Base-by-base conservation (phyloP, 2,329 filamentous ascomycete genomes). In the Conoideocrella luteorostrata region DNA sequence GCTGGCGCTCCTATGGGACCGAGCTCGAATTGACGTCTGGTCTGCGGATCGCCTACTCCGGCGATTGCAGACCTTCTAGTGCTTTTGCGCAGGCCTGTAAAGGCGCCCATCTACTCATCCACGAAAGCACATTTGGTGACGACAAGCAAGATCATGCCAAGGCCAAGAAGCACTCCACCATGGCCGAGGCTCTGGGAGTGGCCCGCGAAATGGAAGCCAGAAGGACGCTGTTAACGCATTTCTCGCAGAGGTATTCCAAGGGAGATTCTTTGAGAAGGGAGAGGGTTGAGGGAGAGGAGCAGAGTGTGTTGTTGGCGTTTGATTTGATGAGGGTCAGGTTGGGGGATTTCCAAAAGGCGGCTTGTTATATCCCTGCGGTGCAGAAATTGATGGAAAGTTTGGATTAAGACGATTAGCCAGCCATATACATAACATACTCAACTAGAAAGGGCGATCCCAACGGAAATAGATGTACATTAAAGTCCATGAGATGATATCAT, bases 81-180 rank as follows among this genome's bases (percentile, higher is more conserved):
- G 59, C 67, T 0, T 96, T 98, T 58, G 78, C 80, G 0, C 53
- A 64, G 11, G 84, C 91, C 40, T 94, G 87, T 36, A 68, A 69
- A 36, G 82, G 81, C 49, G 82, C 85, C 2, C 95, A 91, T 12
- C 75, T 98, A 6, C 78, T 96, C 5, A 80, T 98, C 44, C 93
- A 98, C 68, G 93, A 98, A 72, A 90, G 89, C 49, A 98, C 93
- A 0, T 97, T 98, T 59, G 88, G 93, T 53, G 88, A 95, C 59
- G 87, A 93, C 55, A 77, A 95, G 54, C 56, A 65, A 30, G 78
- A 75, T 13, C 90, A 96, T 56, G 93, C 93, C 4, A 60, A 75
- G 22, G 86, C 84, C 41, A 98, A 98, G 77, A 89, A 85, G 58
- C 93, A 98, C 69, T 87, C 78, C 30, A 98, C 93, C 7, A 87